Evolutionary conservation across 495 filamentous ascomycete species (phyloP), one percentile per base, ranked within the genome.

Genomic region (Hypoxylon lienhwacheense): DNA sequence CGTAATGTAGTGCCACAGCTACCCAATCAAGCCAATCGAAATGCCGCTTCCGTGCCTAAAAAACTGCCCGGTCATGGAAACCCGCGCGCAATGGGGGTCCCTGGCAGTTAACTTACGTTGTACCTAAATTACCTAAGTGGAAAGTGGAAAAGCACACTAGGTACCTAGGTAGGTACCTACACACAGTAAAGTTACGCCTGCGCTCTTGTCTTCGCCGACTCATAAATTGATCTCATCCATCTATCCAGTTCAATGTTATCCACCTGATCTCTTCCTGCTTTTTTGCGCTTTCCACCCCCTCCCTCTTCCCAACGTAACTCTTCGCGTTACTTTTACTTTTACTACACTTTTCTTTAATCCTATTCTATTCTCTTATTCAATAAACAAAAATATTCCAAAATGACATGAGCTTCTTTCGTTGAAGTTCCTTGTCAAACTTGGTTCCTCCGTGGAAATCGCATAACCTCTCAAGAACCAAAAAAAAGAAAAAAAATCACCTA

Each of bases 361-460:
- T 32, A 32, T 25, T 47, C 48, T 60, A 45, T 26, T 40, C 26
- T 24, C 14, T 17, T 47, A 57, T 61, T 39, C 58, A n/a, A n/a
- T n/a, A n/a, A n/a, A n/a, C n/a, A n/a, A n/a, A n/a, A n/a, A n/a
- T n/a, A n/a, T n/a, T n/a, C n/a, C n/a, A 67, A 58, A 50, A 67
- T 67, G 65, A 58, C 65, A 54, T 67, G 47, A 61, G 35, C 59
- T 60, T 65, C 58, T 37, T 45, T 47, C 35, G 50, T 55, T 60
- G 61, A 61, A 60, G 65, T 54, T 67, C 17, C 47, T 48, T 43
- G 60, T 61, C 47, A 35, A n/a, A 57, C 37, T 59, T 34, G 33
- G 34, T 47, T 34, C 37, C 44, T 47, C 42, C 50, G 16, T 34
- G 47, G n/a, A 47, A 55, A 31, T 40, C 49, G 20, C 41, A 51